Evolutionary conservation across 2,329 filamentous ascomycete species (phyloP).

Genomic region (Alternaria arbusti): DNA sequence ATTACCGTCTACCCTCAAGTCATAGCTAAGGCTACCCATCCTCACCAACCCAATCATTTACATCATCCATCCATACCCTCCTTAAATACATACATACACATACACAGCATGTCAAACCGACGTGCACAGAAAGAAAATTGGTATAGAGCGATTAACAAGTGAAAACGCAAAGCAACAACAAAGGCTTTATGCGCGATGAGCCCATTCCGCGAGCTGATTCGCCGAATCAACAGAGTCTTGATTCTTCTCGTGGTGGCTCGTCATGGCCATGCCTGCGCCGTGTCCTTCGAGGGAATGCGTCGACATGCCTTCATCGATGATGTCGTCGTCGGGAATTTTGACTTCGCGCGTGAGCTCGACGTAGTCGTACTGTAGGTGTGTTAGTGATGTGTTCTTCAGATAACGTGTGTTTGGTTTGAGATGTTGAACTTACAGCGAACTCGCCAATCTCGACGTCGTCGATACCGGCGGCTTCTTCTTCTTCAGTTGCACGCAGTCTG

Average conservation of each 20-base stretch:
- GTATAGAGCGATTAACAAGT: conserved; percentile 14
- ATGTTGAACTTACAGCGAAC: conserved; percentile 73
- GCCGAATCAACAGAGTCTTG: conserved; percentile 46
- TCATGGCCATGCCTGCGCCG: conserved; percentile 35
- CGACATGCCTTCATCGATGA: conserved; percentile 43
- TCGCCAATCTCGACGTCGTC: conserved; percentile 92
- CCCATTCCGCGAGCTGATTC: conserved; percentile 45
- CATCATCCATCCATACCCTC: not conserved
- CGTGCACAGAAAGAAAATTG: conserved; percentile 7
- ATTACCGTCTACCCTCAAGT: not conserved
- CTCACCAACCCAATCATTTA: not conserved
- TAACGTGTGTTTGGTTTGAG: too few relatives aligned
- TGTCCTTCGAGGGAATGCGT: conserved; percentile 40
- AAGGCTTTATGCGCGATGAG: conserved; percentile 35
- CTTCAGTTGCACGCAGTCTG: conserved; percentile 73
- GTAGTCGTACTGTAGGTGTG: too few relatives aligned
- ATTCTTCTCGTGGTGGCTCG: conserved; percentile 45
- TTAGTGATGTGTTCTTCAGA: too few relatives aligned
- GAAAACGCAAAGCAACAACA: not conserved
- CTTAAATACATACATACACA: not conserved
- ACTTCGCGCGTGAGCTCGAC: conserved; percentile 78
- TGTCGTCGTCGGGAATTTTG: conserved; percentile 35
- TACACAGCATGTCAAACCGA: not conserved
- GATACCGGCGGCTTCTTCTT: conserved; percentile 83
- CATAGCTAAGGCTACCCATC: not conserved